These are phyloP conservation scores for Starmerella stigmatis DNA, from an alignment of 805 yeast genomes.

Conservation along the genomic window DNA sequence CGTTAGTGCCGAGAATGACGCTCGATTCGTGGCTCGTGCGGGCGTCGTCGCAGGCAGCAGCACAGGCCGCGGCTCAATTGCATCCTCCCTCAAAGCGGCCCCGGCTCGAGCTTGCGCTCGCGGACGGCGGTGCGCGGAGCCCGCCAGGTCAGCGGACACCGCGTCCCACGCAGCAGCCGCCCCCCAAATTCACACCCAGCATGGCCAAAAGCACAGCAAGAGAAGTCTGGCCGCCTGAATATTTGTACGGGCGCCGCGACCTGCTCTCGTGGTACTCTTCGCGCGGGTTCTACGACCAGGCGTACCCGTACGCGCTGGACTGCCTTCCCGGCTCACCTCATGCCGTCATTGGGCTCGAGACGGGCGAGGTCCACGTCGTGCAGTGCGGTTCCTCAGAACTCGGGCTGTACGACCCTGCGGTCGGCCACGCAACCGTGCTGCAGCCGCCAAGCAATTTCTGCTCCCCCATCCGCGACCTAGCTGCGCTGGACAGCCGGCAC, in stretches of 20 bases:
- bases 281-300: neutral
- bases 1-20: conserved; percentile 1
- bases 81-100: no score
- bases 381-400: conserved; percentile 1
- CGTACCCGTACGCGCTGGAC: neutral
- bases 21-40: conserved; percentile 13
- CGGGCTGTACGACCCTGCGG: conserved; percentile 1
- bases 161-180: neutral
- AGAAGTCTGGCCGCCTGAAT: conserved; percentile 2
- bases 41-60: neutral
- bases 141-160: neutral
- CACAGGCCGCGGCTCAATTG: no score
- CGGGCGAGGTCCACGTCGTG: conserved; percentile 3
- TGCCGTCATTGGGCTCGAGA: conserved; percentile 2
- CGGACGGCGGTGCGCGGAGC: neutral
- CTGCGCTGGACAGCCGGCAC: neutral
- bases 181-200: neutral
- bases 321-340: conserved; percentile 5
- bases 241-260: conserved; percentile 2
- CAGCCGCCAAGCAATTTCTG: neutral
- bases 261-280: neutral
- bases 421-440: neutral
- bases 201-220: neutral
- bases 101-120: neutral
- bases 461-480: neutral